phyloP scores from a whole-genome alignment of 2,329 filamentous ascomycete genomes.

The Tolypocladium amazonense region DNA sequence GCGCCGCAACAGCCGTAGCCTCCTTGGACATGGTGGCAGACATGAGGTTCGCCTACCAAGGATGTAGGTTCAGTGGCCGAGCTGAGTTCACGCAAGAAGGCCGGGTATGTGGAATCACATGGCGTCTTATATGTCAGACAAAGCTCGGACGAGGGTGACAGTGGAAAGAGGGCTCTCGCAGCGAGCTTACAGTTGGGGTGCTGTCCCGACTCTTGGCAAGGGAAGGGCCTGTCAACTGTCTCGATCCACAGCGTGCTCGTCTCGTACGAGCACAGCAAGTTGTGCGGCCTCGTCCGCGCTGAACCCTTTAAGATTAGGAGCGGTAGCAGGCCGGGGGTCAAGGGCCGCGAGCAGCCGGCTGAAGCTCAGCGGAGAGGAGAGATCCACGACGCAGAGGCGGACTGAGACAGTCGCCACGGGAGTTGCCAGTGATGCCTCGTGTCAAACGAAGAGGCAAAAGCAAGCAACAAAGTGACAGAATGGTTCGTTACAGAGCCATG shows the following conservation, averaged over 20 bases:
- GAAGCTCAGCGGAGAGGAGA: neutral
- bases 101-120: neutral
- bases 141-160: neutral
- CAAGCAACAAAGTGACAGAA: neutral
- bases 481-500: neutral
- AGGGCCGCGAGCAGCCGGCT: neutral
- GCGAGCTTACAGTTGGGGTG: neutral
- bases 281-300: neutral
- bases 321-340: neutral
- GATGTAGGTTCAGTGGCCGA: neutral
- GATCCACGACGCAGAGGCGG: too few relatives aligned
- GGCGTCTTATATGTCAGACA: neutral
- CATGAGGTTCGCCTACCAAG: neutral
- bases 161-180: neutral
- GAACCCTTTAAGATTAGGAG: neutral
- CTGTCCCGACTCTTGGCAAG: neutral
- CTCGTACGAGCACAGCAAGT: neutral
- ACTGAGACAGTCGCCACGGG: neutral
- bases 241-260: neutral
- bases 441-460: neutral
- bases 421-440: neutral
- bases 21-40: constrained; percentile 1
- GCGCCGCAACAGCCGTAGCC: neutral
- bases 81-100: neutral
- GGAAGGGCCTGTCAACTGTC: neutral